Evolutionary conservation across 306 rosid species (phyloP).

Genomic region (Quercus agrifolia): DNA sequence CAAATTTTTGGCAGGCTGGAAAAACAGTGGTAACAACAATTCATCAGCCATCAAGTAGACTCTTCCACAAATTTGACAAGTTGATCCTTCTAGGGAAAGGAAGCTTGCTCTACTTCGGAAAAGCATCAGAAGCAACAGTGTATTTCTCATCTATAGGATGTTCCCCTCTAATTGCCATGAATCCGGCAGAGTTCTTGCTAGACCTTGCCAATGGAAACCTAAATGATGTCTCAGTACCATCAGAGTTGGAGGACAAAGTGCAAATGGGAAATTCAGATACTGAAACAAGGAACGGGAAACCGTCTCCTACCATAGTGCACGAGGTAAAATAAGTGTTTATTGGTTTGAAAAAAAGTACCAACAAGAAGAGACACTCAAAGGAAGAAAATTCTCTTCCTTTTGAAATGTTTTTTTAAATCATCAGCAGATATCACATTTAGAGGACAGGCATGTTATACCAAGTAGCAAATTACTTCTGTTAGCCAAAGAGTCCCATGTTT

Average conservation of each 20-base stretch:
- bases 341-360: background rate
- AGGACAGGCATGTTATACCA: background rate
- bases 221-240: slow-evolving; percentile 82
- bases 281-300: slow-evolving; percentile 58
- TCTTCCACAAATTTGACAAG: slow-evolving; percentile 93
- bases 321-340: slow-evolving; percentile 51
- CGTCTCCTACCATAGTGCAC: slow-evolving; percentile 77
- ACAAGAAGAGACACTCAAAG: background rate
- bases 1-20: slow-evolving; percentile 62
- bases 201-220: slow-evolving; percentile 95
- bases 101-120: slow-evolving; percentile 87
- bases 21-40: slow-evolving; percentile 95
- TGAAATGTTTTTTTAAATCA: background rate
- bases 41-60: slow-evolving; percentile 97
- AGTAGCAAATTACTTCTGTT: background rate
- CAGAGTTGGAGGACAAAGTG: slow-evolving; percentile 85
- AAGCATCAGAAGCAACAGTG: slow-evolving; percentile 76
- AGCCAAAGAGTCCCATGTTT: background rate
- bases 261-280: slow-evolving; percentile 58
- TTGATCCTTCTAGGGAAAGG: slow-evolving; percentile 97
- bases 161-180: slow-evolving; percentile 88
- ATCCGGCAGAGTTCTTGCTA: slow-evolving; percentile 92
- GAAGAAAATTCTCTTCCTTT: background rate
- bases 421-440: background rate
- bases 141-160: slow-evolving; percentile 90